Conservation (phyloP, 2,329 filamentous ascomycete species). For the Aspergillus proliferans region DNA sequence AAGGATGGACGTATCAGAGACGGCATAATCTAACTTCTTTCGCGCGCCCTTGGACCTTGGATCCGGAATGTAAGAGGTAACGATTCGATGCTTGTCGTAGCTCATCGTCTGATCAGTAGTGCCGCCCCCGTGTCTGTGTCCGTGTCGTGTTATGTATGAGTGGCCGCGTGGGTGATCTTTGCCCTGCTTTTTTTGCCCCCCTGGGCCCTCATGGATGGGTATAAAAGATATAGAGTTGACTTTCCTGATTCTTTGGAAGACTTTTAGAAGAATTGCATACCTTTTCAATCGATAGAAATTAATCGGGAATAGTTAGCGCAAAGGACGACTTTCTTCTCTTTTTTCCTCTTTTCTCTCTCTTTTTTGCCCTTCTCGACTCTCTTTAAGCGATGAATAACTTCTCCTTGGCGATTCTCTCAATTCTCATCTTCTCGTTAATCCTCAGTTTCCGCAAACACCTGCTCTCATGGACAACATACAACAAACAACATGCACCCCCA, state of each 20-base stretch:
- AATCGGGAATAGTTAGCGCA: neutral
- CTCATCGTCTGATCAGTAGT: slow-evolving; percentile 18
- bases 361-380: neutral
- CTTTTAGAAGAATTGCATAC: neutral
- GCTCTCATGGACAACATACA: neutral
- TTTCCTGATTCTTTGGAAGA: neutral
- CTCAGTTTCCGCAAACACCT: slow-evolving; percentile 18
- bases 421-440: slow-evolving; percentile 24
- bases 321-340: neutral
- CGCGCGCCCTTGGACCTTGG: slow-evolving; percentile 2
- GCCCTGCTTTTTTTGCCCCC: slow-evolving; percentile 4
- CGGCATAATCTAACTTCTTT: no score
- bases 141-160: neutral
- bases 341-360: neutral
- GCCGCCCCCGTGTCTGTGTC: slow-evolving; percentile 4
- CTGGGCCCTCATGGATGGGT: neutral
- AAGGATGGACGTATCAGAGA: slow-evolving; percentile 19
- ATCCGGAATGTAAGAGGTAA: slow-evolving; percentile 12
- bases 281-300: neutral
- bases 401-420: slow-evolving; percentile 22
- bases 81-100: slow-evolving; percentile 9
- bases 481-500: slow-evolving; percentile 7
- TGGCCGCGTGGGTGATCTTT: slow-evolving; percentile 11
- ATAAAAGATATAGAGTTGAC: neutral
- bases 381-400: slow-evolving; percentile 26